phyloP scores from a whole-genome alignment of 495 filamentous ascomycete species.

The Neurospora sp. region DNA sequence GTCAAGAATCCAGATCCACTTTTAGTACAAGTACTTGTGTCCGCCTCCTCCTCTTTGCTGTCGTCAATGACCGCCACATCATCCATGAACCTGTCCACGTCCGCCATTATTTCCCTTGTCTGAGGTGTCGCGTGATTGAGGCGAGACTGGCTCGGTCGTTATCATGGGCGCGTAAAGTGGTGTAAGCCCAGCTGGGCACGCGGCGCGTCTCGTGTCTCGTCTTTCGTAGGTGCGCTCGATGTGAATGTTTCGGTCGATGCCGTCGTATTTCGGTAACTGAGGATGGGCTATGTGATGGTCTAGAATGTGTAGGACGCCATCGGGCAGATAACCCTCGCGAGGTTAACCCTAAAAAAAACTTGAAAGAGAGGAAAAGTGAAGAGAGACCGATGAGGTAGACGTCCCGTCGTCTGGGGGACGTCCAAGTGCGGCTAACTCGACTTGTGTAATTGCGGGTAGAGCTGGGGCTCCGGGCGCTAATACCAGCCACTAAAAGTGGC shows the following conservation, averaged over 20 bases:
- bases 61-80: constrained; percentile 10
- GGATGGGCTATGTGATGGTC: not conserved
- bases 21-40: not conserved
- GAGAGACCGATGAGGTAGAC: not conserved
- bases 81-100: constrained; percentile 12
- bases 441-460: not conserved
- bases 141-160: not conserved
- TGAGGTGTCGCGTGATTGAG: not conserved
- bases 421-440: not conserved
- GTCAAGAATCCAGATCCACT: constrained; percentile 5
- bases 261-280: not conserved
- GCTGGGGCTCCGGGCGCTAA: not conserved
- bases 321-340: not conserved
- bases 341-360: not conserved
- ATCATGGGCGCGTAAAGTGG: not conserved
- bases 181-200: not conserved
- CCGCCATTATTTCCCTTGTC: constrained; percentile 11
- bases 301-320: not conserved
- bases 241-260: not conserved
- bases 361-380: not conserved
- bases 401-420: not conserved
- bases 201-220: not conserved
- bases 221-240: not conserved
- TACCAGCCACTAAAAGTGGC: not conserved
- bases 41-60: not conserved